Base-by-base conservation (phyloP, 1,139 yeast genomes). In the Geotrichum cucujoidarum region DNA sequence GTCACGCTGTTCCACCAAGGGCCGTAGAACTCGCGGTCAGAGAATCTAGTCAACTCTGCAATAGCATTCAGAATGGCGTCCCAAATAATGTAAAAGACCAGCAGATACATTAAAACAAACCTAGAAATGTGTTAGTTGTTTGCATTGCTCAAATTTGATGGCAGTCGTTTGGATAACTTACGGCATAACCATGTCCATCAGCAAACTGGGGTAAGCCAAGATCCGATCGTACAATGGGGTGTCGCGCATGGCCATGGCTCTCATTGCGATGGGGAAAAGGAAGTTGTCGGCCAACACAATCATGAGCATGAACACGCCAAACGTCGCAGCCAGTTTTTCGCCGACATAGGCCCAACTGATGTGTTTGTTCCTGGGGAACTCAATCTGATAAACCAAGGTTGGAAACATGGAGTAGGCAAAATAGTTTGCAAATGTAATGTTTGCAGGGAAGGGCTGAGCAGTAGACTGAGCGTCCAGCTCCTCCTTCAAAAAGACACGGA, bases 1-100 rank as follows among this genome's bases (percentile, higher is more conserved):
- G 89, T 83, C 25, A 85, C 80, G 56, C 95, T 86, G 57, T 92
- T 87, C 98, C 97, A 92, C 98, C 98, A 92, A 38, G 89, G 87
- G 2, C 95, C 95, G 60, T 92, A 92, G 64, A 92, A 92, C 57
- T 84, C 86, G 38, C 98, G 77, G 63, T 92, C 97, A 1, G 90
- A 96, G 66, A 83, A 92, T 47, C 75, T 60, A 17, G 95, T 83
- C 39, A 92, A 70, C 63, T 92, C 98, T 0, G 96, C 97, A 58
- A 92, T 78, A 16, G 84, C 83, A 61, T 89, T 90, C 56, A 90
- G 69, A 47, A 90, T 92, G 13, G 90, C 83, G 60, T 92, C 97
- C 97, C 98, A 92, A 55, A 92, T 92, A 53, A 92, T 71, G 64
- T 86, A 89, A 67, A 90, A 92, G 0, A 81, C 84, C 51, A 92